Evolutionary conservation across 2,329 filamentous ascomycete genomes (phyloP), one percentile per base, ranked within the genome.

Genomic region (Sclerotinia borealis): DNA sequence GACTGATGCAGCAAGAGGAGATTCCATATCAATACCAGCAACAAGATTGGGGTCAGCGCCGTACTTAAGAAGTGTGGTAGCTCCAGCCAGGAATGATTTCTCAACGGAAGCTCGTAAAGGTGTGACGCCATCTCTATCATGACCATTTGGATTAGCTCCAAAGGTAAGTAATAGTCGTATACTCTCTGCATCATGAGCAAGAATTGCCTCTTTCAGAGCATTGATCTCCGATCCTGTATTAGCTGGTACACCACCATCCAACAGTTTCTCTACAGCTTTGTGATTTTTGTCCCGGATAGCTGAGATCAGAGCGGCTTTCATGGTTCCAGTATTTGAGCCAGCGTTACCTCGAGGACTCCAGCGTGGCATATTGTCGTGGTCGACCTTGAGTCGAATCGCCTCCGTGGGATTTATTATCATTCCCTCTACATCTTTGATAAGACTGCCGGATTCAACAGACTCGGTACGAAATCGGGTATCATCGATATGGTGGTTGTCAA

Each of bases 11-110:
- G 79, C 77, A 37, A 89, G 76, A 0, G 87, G 81, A 1, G 83
- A 81, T 66, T 87, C 84, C 4, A 78, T 73, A 11, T 82, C 79
- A 0, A 79, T 73, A 0, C 83, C 80, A 1, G 78, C 76, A 1
- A 77, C 74, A 51, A 83, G 76, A 70, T 85, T 85, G 11, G 81
- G 80, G 70, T 84, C 83, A 19, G 83, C 84, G 13, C 85, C 85
- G 65, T 89, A 88, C 74, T 88, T 87, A 67, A 87, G 78, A 5
- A 90, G 79, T 58, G 83, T 76, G 36, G 81, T 81, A 0, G 85
- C 84, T 3, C 81, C 85, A 27, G 83, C 82, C 47, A 83, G 72
- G 70, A 83, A 85, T 0, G 78, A 79, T 65, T 79, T 79, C 68
- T 82, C 83, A 3, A 80, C 81, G 0, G 79, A 80, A 19, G 75